Evolutionary conservation across 1,284 basidiomycete species (phyloP), one percentile per base, ranked within the genome.

Genomic region (Apiotrichum gracile): DNA sequence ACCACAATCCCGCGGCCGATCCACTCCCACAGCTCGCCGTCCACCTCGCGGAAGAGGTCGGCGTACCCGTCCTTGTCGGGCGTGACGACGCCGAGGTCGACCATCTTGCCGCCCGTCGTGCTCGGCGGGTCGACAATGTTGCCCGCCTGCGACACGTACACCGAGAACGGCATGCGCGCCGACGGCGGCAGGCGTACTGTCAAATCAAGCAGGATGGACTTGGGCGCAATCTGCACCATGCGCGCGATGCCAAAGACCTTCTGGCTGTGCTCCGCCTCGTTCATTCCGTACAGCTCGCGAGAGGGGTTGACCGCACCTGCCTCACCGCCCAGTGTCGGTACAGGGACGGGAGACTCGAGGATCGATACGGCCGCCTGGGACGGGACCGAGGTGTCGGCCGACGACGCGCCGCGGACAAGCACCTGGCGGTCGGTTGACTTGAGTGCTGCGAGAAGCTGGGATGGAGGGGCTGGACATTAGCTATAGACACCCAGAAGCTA

Each of bases 171-270:
- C 19, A 40, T 29, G 44, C 35, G 47, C 21, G 33, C 14, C 21
- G 19, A 21, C 19, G 69, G 61, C 14, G 70, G 69, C 33, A 73
- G 61, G 24, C 72, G 66, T 12, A 77, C 69, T 1, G 74, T 76
- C 22, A 77, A 53, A 54, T 77, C 76, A 58, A 77, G 64, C 17
- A 77, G 60, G 25, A 73, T 63, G 7, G 64, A 63, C 43, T 67
- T 61, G 6, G 74, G 73, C 0, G 69, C 70, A 21, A 75, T 73
- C 56, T 77, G 74, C 4, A 76, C 70, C 48, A 76, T 68, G 34
- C 75, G 68, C 38, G 72, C 73, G 38, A 77, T 74, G n/a, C 74
- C 75, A 58, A 73, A 74, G 17, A 77, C 72, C 52, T 76, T 69
- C 57, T 76, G 75, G 21, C 67, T 62, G 53, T 68, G 65, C 47